Base-by-base conservation (phyloP, 1,284 basidiomycete genomes). In the Ganoderma multipileum region DNA sequence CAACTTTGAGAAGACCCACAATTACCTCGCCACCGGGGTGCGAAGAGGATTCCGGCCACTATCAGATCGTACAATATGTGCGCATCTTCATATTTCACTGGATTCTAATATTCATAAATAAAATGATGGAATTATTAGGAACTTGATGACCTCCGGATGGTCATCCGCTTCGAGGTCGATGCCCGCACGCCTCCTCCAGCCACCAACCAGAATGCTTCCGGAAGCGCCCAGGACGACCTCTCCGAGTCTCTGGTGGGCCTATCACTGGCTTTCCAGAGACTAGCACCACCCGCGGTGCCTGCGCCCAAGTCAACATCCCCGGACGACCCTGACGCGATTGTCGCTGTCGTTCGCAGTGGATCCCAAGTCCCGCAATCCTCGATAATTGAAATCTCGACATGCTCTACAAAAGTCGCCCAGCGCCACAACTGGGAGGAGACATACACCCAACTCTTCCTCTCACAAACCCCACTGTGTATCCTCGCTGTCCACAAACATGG, bases 391-490 rank as follows among this genome's bases (percentile, higher is more conserved):
- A 74, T 88, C 44, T 81, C 81, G 16, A 87, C 87, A 3, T 80
- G 83, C 41, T 82, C 82, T 5, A 67, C 76, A 36, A 74, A 72
- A 30, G 72, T 78, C 66, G 72, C 70, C 57, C 61, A 73, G 38
- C 64, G 74, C 8, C 81, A 81, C 68, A 78, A 83, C 67, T 87
- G 85, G 85, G 76, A 76, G 44, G 84, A 87, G 33, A 76, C 76
- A 2, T 87, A 84, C 73, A 81, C 84, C 0, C 88, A 88, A 71
- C 79, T 89, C 7, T 85, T 83, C 75, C 81, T 89, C 69, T 87
- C 87, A 3, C 86, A 88, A 72, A 89, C 86, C 0, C 79, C 83
- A 0, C 81, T 86, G 62, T 83, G 80, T 67, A 85, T 83, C 75
- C 78, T 88, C 41, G 87, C 81, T 0, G 72, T 85, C 12, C 87